Base-by-base conservation (phyloP, 148 eudicot species). In the Heliosperma pusillum region DNA sequence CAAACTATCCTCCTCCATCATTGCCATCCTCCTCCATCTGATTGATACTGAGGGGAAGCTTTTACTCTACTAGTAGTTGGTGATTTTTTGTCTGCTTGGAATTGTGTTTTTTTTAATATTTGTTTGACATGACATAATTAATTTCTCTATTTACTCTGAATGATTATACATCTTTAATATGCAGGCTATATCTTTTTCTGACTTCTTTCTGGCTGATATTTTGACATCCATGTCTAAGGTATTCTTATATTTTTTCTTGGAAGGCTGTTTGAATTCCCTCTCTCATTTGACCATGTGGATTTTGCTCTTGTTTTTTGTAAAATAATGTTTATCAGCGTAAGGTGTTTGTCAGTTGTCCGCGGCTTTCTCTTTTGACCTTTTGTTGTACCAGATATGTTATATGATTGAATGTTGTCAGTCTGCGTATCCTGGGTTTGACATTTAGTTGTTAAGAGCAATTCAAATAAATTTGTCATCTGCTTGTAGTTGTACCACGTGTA, bases 121-220 rank as follows among this genome's bases (percentile, higher is more conserved):
- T 50, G 55, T 50, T 50, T 4, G 55, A 50, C 55, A 15, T 16
- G 30, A 25, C 30, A 60, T 24, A 25, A 29, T 25, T 63, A 11
- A 15, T 64, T 10, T 27, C 25, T 7, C 42, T 29, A 27, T 4
- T 16, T 29, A 7, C 2, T 16, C 5, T 3, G 4, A 64, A 64
- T 10, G 9, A 50, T 50, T 4, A n/a, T 17, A 50, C 55, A 50
- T 50, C 55, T 9, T 50, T 5, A 12, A 29, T 64, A 15, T 12
- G 12, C 44, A 64, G 42, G 68, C 68, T 27, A 30, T 30, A 64
- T 11, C 55, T 50, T 50, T 50, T 50, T 50, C 55, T 13, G 55
- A 50, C 55, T 50, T 50, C 55, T 50, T 50, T 29, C 20, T 64
- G 42, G 68, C 22, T 60, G 64, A 60, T 60, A 60, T 60, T 21